These are phyloP conservation scores for Croton setiger DNA, from an alignment of 441 rosid species.

Conservation along the genomic window DNA sequence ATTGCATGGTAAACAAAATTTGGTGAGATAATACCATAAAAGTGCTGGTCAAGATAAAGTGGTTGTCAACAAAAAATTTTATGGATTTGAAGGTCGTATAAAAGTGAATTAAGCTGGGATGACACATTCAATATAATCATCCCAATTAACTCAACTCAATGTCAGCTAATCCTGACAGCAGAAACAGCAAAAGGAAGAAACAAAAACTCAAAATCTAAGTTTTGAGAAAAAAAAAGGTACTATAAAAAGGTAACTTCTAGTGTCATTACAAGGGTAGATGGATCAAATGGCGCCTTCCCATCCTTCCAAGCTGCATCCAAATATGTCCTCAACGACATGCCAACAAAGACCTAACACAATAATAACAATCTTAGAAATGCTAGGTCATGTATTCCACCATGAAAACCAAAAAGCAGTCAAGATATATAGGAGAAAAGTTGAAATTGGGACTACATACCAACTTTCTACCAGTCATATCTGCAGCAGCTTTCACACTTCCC, in stretches of 20 bases:
- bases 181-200: neutral
- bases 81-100: neutral
- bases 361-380: conserved; percentile 19
- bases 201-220: neutral
- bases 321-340: conserved; percentile 94
- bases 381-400: conserved; percentile 7
- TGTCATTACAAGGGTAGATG: conserved; percentile 74
- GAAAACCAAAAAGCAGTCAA: neutral
- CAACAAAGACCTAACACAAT: conserved; percentile 73
- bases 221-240: conserved; percentile 9
- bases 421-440: neutral
- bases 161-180: neutral
- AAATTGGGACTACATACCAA: conserved; percentile 46
- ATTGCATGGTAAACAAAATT: neutral
- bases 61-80: neutral
- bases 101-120: neutral
- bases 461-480: conserved; percentile 87
- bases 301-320: conserved; percentile 99
- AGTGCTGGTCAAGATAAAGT: neutral
- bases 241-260: conserved; percentile 2
- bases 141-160: neutral
- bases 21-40: neutral
- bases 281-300: conserved; percentile 96
- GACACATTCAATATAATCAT: neutral
- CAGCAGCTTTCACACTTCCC: conserved; percentile 98